Conservation (phyloP, 495 filamentous ascomycete genomes). For the Rhypophila decipiens region DNA sequence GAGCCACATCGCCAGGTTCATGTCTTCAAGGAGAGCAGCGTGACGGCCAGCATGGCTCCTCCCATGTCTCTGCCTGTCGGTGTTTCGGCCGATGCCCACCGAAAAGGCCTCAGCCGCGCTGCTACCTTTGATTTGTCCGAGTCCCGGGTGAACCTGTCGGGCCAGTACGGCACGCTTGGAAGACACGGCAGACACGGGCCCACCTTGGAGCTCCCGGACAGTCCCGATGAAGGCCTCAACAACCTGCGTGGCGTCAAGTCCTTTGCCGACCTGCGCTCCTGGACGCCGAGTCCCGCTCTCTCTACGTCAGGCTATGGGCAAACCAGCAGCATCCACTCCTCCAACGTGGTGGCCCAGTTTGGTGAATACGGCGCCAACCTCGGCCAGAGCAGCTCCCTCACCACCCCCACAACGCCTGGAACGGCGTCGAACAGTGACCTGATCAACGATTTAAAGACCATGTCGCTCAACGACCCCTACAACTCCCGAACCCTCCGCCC, state of each 20-base stretch:
- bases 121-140: conserved; percentile 99
- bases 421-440: conserved; percentile 56
- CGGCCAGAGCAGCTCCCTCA: conserved; percentile 31
- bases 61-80: conserved; percentile 51
- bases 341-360: conserved; percentile 57
- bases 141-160: conserved; percentile 61
- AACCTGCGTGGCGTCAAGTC: conserved; percentile 88
- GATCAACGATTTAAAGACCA: conserved; percentile 46
- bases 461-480: conserved; percentile 63
- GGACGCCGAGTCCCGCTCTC: conserved; percentile 87
- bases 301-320: conserved; percentile 56
- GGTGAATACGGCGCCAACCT: conserved; percentile 33
- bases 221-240: conserved; percentile 53
- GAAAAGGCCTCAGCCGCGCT: conserved; percentile 81
- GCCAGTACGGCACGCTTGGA: conserved; percentile 67
- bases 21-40: conserved; percentile 61
- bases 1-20: conserved; percentile 83
- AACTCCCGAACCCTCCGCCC: conserved; percentile 40
- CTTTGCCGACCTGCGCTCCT: conserved; percentile 90
- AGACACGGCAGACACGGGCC: conserved; percentile 59
- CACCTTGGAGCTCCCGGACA: conserved; percentile 78
- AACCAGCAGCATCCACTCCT: conserved; percentile 36
- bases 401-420: conserved; percentile 34
- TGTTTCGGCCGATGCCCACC: conserved; percentile 63
- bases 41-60: conserved; percentile 26